Percentiles rank a stretch among this genome's conserved stretches.
Conservation (phyloP, 257 asterid genomes). For the Fraxinus anomala region DNA sequence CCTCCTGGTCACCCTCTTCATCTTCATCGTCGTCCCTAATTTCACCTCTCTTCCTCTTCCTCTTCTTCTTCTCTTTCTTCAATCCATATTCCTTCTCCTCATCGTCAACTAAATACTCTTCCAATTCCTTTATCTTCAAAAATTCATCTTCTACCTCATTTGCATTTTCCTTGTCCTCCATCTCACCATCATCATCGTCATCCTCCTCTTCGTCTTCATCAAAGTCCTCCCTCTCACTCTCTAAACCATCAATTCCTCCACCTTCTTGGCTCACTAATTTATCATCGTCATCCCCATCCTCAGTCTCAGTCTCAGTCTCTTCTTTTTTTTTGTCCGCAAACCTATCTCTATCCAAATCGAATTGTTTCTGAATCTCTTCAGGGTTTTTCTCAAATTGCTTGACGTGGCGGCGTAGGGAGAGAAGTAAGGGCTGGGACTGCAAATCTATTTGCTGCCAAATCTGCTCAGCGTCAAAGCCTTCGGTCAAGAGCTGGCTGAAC, state of each 20-base stretch:
- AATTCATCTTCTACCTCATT: constrained; percentile 76
- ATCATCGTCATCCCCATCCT: not conserved
- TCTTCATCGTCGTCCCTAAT: constrained; percentile 39
- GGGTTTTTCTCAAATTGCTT: constrained; percentile 71
- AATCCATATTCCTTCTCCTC: constrained; percentile 80
- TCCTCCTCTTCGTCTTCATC: constrained; percentile 25
- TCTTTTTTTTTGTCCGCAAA: constrained; percentile 15
- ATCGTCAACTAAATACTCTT: constrained; percentile 64
- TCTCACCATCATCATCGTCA: constrained; percentile 29
- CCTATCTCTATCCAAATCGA: constrained; percentile 32
- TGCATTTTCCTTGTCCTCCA: constrained; percentile 26
- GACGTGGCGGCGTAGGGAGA: constrained; percentile 64
- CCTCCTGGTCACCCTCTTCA: constrained; percentile 40
- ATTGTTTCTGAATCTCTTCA: constrained; percentile 42
- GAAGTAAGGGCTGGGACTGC: constrained; percentile 67
- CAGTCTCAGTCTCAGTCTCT: constrained; percentile 4
- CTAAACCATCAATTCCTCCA: constrained; percentile 28
- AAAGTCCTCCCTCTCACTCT: constrained; percentile 31
- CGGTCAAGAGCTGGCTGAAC: constrained; percentile 51
- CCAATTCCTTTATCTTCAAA: constrained; percentile 81
- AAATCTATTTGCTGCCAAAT: constrained; percentile 97
- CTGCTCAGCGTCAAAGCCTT: constrained; percentile 77
- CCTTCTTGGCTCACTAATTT: constrained; percentile 16
- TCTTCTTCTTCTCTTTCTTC: constrained; percentile 45
- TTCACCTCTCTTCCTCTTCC: constrained; percentile 37